Base-by-base conservation (phyloP, 1,284 basidiomycete species). In the Trichosporon coremiiforme region DNA sequence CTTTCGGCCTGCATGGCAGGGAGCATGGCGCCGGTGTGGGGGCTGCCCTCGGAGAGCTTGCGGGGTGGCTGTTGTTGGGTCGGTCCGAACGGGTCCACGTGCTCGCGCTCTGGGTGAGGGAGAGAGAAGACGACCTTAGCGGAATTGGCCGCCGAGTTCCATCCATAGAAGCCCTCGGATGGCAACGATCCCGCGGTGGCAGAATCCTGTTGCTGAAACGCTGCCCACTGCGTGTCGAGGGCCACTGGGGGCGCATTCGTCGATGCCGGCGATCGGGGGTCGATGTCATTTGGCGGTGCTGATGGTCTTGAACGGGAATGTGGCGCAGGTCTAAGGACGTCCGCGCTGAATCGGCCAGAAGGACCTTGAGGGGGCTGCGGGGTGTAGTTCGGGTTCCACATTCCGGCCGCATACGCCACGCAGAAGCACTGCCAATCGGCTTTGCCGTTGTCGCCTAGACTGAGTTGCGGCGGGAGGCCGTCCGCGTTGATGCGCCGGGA, bases 371-470 rank as follows among this genome's bases (percentile, higher is more conserved):
- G 57, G 17, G 57, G 57, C 57, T 33, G 57, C 17, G 57, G 57
- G 13, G 57, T 60, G 57, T 17, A 60, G 57, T n/a, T 60, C 29
- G 57, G 57, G 17, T 60, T 33, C 57, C 57, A 60, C 57, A 60
- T 33, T 17, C 57, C 57, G 6, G 57, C 57, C 6, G 57, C 57
- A 25, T 60, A 60, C 13, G 57, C 57, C 31, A 60, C 57, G 15
- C 57, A 60, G 31, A 60, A 60, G 25, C 29, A 7, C 29, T 31
- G 57, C 57, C 57, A 60, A 15, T 60, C 57, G 6, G 29, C 57
- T n/a, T 22, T 60, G 15, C 57, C 57, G 15, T 60, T 60, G 57
- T 4, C 31, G 17, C 29, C 57, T 60, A 35, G 9, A 7, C 57
- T 31, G 4, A 60, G 57, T 8, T 60, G 57, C 31, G 29, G 57